A percentile compares a stretch with the other conserved stretches of the same genome.
Conservation (phyloP, 1,284 basidiomycete genomes). For the Naganishia cerealis region DNA sequence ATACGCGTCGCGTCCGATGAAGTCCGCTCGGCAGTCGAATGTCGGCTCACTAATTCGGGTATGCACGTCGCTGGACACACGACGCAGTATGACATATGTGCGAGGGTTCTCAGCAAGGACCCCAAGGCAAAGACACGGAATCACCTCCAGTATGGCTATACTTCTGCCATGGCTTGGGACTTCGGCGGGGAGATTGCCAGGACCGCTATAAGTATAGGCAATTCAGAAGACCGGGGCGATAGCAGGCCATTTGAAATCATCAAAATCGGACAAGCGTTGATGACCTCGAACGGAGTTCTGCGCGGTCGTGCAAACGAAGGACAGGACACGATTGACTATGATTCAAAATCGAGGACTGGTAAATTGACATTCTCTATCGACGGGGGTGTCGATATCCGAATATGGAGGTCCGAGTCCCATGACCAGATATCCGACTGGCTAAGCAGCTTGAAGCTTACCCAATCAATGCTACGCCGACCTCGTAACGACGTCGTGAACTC, state of each 20-base stretch:
- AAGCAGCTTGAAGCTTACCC: conserved; percentile 19
- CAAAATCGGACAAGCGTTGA: conserved; percentile 1
- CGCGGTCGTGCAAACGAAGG: conserved; percentile 1
- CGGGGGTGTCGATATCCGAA: conserved; percentile 14
- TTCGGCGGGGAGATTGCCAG: conserved; percentile 13
- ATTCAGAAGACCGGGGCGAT: not conserved
- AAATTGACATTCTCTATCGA: conserved; percentile 12
- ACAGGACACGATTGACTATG: conserved; percentile 1
- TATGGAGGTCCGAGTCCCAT: conserved; percentile 25
- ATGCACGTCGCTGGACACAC: conserved; percentile 15
- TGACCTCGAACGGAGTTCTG: conserved; percentile 2
- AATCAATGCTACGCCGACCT: conserved; percentile 30
- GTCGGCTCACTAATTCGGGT: conserved; percentile 2
- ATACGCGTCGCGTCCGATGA: conserved; percentile 6
- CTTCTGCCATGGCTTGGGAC: conserved; percentile 12
- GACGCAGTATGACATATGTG: conserved; percentile 3
- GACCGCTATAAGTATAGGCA: not conserved
- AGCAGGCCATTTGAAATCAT: conserved; percentile 5
- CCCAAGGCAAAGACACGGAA: conserved; percentile 14
- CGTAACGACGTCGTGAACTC: conserved; percentile 20
- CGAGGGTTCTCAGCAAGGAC: conserved; percentile 16
- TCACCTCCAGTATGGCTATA: not conserved
- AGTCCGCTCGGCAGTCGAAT: conserved; percentile 2
- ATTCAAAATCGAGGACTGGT: conserved; percentile 16
- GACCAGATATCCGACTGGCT: not conserved